Conservation (phyloP, 139 green algal species). For the Trebouxia sp. region DNA sequence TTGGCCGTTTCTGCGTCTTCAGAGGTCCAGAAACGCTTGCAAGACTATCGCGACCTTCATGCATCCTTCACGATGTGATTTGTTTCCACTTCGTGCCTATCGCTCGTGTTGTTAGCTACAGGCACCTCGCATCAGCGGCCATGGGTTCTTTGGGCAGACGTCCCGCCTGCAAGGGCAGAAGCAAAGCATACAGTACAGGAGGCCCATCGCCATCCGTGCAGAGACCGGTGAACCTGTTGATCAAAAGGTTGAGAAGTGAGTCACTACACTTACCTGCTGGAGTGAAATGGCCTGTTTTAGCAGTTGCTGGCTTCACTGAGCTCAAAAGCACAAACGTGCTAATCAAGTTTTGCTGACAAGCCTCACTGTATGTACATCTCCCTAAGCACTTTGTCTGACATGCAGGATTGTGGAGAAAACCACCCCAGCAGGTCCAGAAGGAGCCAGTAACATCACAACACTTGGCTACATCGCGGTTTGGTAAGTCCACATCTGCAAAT, state of each 20-base stretch:
- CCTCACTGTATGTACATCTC: no score
- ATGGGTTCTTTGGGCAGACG: background rate
- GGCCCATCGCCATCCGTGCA: background rate
- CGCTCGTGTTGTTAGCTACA: no score
- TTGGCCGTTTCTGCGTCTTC: no score
- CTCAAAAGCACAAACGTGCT: no score
- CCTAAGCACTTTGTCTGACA: no score
- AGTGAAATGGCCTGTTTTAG: background rate
- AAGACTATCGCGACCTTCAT: no score
- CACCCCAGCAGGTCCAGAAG: constrained; percentile 6
- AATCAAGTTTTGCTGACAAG: no score
- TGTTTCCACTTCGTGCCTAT: no score
- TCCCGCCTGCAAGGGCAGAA: background rate
- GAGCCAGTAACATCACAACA: background rate
- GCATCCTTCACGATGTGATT: no score
- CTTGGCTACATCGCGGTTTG: constrained; percentile 9
- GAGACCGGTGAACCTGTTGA: constrained; percentile 1
- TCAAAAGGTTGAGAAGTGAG: constrained; percentile 2
- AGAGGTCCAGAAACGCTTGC: no score
- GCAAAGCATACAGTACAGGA: background rate
- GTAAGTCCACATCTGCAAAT: no score
- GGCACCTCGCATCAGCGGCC: background rate
- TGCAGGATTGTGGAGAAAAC: background rate
- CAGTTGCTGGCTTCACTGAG: no score
- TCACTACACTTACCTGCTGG: background rate